A percentile compares a stretch with the other conserved stretches of the same genome.
These are phyloP conservation scores for Speleostelium caveatum DNA, from an alignment of 78 protist genomes.

Conservation along the genomic window DNA sequence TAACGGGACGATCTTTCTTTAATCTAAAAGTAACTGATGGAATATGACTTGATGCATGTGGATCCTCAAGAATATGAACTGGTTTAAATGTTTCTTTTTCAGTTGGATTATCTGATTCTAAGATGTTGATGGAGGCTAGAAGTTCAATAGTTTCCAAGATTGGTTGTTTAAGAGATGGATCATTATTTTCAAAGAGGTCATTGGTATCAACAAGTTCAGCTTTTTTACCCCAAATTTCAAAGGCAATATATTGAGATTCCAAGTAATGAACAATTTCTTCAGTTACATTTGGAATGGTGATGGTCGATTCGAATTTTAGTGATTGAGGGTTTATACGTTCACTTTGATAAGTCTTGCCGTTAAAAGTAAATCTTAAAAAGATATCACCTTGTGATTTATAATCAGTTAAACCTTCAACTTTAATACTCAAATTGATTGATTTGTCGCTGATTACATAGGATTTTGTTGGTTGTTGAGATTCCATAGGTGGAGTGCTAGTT, in stretches of 20 bases:
- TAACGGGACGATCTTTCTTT: slow-evolving; percentile 10
- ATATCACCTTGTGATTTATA: background rate
- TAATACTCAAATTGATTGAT: background rate
- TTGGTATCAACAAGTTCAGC: background rate
- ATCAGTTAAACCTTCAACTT: slow-evolving; percentile 34
- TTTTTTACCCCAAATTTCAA: slow-evolving; percentile 56
- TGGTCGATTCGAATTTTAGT: slow-evolving; percentile 10
- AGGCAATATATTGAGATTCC: slow-evolving; percentile 49
- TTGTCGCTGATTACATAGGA: background rate
- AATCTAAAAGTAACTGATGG: slow-evolving; percentile 63
- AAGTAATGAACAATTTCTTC: slow-evolving; percentile 20
- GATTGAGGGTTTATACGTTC: background rate
- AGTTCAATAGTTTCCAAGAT: slow-evolving; percentile 49
- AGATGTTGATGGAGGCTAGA: slow-evolving; percentile 47
- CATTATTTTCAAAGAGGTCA: background rate
- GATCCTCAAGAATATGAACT: slow-evolving; percentile 62
- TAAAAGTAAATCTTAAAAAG: background rate
- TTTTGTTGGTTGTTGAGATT: background rate
- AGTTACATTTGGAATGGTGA: background rate
- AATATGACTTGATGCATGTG: slow-evolving; percentile 4
- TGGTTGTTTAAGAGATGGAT: slow-evolving; percentile 13
- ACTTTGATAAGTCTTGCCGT: background rate
- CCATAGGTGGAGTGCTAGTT: background rate
- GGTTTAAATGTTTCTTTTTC: slow-evolving; percentile 40
- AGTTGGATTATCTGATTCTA: slow-evolving; percentile 17